phyloP scores from a whole-genome alignment of 1,284 basidiomycete genomes.

The Salmacisia buchloeana region DNA sequence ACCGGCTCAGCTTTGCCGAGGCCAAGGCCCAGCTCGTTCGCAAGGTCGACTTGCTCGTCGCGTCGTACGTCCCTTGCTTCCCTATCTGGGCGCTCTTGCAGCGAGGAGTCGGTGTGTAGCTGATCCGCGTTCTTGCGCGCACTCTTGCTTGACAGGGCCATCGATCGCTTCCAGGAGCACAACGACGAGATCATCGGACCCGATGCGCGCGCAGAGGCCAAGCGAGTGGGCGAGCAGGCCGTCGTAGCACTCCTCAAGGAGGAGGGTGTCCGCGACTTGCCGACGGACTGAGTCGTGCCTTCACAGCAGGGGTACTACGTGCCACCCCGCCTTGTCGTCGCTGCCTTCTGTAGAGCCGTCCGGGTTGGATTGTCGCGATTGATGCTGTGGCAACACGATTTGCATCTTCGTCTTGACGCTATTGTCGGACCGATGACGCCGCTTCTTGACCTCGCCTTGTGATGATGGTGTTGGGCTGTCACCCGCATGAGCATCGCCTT shows the following conservation, averaged over 20 bases:
- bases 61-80: not conserved
- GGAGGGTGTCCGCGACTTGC: constrained; percentile 1
- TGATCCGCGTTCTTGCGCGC: not conserved
- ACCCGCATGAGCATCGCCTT: too few species aligned
- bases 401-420: too few species aligned
- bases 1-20: not conserved
- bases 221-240: not conserved
- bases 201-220: not conserved
- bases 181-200: not conserved
- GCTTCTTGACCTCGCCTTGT: too few species aligned
- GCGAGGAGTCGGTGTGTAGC: not conserved
- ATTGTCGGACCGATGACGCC: too few species aligned
- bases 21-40: not conserved
- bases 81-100: not conserved
- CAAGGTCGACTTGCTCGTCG: not conserved
- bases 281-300: not conserved
- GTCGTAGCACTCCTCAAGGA: not conserved
- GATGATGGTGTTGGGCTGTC: too few species aligned
- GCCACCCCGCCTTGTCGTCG: not conserved
- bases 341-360: not conserved
- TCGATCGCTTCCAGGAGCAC: not conserved
- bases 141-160: not conserved
- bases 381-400: too few species aligned
- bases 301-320: not conserved
- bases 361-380: too few species aligned